Evolutionary conservation across 2,329 filamentous ascomycete genomes (phyloP).

Genomic region (Exophiala viscosa): DNA sequence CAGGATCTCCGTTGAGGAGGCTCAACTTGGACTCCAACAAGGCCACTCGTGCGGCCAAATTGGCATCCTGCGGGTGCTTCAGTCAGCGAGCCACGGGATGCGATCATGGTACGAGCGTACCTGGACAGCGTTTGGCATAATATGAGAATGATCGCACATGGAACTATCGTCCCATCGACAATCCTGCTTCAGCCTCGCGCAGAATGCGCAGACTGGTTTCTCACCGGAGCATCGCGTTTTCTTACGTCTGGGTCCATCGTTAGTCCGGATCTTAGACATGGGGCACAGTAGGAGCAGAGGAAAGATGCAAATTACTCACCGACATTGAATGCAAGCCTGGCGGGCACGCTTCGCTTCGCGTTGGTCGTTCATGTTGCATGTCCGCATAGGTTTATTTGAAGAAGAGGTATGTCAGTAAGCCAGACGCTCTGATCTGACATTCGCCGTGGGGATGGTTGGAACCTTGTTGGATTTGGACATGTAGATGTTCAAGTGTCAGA

Average conservation of each 20-base stretch:
- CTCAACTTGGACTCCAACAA: slow-evolving; percentile 17
- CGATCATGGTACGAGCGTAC: background rate
- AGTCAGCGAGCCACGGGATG: background rate
- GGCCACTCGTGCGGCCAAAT: slow-evolving; percentile 12
- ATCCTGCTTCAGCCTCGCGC: slow-evolving; percentile 27
- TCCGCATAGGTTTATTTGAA: too few species aligned
- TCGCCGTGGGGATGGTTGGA: too few species aligned
- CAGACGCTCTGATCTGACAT: too few species aligned
- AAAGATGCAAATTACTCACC: background rate
- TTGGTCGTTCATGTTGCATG: background rate
- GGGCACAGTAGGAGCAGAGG: background rate
- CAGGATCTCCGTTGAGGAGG: slow-evolving; percentile 3
- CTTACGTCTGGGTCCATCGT: background rate
- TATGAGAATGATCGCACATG: slow-evolving; percentile 5
- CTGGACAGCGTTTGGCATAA: background rate
- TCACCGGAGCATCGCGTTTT: slow-evolving; percentile 83
- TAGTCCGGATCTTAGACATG: background rate
- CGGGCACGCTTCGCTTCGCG: background rate
- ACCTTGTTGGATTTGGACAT: too few species aligned
- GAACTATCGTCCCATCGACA: slow-evolving; percentile 28
- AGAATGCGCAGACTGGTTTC: slow-evolving; percentile 73
- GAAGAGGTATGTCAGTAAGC: too few species aligned
- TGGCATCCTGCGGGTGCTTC: slow-evolving; percentile 9
- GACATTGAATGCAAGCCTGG: background rate
- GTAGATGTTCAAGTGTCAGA: too few species aligned